phyloP scores from a whole-genome alignment of 306 rosid species.

The Dryas octopetala region DNA sequence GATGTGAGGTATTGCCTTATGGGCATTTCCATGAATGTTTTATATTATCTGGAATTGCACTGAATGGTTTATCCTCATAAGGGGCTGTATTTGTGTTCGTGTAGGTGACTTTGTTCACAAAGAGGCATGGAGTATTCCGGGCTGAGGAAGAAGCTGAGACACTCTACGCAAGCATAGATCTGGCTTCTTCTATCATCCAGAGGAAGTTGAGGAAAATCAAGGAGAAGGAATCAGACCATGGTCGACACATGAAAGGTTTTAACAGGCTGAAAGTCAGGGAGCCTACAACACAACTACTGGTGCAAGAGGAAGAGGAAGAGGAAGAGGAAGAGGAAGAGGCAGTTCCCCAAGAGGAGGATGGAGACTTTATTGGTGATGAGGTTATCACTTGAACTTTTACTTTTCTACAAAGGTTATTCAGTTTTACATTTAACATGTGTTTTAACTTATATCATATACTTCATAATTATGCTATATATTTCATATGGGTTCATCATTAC shows the following conservation, averaged over 20 bases:
- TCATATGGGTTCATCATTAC: too few relatives aligned
- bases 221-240: slow-evolving; percentile 85
- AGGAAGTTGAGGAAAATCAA: slow-evolving; percentile 93
- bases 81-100: neutral
- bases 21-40: slow-evolving; percentile 8
- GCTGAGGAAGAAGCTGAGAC: slow-evolving; percentile 90
- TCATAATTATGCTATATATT: too few relatives aligned
- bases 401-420: neutral
- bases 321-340: slow-evolving; percentile 41
- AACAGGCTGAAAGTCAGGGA: slow-evolving; percentile 70
- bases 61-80: neutral
- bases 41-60: slow-evolving; percentile 1
- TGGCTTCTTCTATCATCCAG: slow-evolving; percentile 85
- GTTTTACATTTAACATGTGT: neutral
- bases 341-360: slow-evolving; percentile 42
- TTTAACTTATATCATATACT: neutral
- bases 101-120: slow-evolving; percentile 77
- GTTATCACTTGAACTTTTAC: slow-evolving; percentile 37
- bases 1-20: slow-evolving; percentile 63
- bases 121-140: slow-evolving; percentile 86
- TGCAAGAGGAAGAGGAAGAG: too few relatives aligned
- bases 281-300: slow-evolving; percentile 26
- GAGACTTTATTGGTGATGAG: slow-evolving; percentile 47
- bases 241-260: slow-evolving; percentile 94
- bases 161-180: slow-evolving; percentile 74